Evolutionary conservation across 495 filamentous ascomycete genomes (phyloP).

Genomic region (Penicillium odoratum): DNA sequence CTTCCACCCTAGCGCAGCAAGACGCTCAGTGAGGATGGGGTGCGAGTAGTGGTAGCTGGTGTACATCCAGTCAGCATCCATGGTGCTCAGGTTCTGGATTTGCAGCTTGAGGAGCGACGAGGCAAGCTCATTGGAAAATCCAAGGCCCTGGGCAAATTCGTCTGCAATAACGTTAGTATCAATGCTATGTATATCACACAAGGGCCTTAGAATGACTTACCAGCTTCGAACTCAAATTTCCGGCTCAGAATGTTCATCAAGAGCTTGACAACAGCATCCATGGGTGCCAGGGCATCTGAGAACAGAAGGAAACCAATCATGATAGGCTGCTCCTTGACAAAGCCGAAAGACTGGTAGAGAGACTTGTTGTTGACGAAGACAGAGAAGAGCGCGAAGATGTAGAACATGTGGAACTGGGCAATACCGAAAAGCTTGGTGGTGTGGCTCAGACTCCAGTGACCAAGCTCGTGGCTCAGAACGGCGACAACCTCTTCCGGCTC

Average conservation of each 20-base stretch:
- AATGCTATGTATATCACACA: not conserved
- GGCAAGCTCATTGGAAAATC: slow-evolving; percentile 83
- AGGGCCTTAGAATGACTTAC: slow-evolving; percentile 42
- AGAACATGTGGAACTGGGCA: slow-evolving; percentile 89
- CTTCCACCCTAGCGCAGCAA: slow-evolving; percentile 87
- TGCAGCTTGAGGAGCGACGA: slow-evolving; percentile 92
- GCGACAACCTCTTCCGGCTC: slow-evolving; percentile 89
- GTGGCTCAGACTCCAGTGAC: slow-evolving; percentile 94
- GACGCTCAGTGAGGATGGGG: slow-evolving; percentile 89
- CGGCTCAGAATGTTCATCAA: slow-evolving; percentile 95
- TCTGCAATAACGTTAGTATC: slow-evolving; percentile 41
- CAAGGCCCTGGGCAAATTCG: slow-evolving; percentile 80
- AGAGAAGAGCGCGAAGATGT: slow-evolving; percentile 93
- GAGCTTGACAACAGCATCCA: slow-evolving; percentile 89
- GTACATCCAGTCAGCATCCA: slow-evolving; percentile 98
- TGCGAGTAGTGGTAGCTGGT: slow-evolving; percentile 98
- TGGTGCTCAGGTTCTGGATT: slow-evolving; percentile 94
- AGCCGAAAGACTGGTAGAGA: slow-evolving; percentile 87
- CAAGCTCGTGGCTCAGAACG: slow-evolving; percentile 91
- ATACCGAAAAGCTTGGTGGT: slow-evolving; percentile 90
- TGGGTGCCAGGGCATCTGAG: slow-evolving; percentile 86
- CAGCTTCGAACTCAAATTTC: slow-evolving; percentile 92
- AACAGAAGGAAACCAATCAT: slow-evolving; percentile 97
- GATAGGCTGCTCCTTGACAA: slow-evolving; percentile 80
- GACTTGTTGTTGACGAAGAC: slow-evolving; percentile 95